Evolutionary conservation across 441 rosid genomes (phyloP), one percentile per base, ranked within the genome.

Genomic region (Flueggea neowawraea): DNA sequence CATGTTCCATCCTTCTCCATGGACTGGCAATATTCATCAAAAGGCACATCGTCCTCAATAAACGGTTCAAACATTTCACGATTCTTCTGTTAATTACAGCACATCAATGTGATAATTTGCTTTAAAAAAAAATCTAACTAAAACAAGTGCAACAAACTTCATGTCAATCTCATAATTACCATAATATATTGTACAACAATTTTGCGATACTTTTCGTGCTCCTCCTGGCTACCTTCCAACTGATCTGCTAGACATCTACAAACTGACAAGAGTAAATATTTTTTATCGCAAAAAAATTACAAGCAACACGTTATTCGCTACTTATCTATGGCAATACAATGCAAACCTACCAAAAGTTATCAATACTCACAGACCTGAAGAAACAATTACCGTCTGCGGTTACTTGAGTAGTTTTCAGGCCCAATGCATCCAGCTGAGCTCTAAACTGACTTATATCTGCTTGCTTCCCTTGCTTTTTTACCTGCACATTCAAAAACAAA

Each of bases 301-400:
- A 22, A 22, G 28, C 28, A 22, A 22, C 28, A 22, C 28, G 28
- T 22, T 22, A 22, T 22, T 22, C 28, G 28, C 28, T 22, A 22
- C 28, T 22, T 22, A 22, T 22, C 28, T 22, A 22, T 22, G 28
- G 28, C 1, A 22, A 54, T 12, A 62, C 52, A 65, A 43, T 3
- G 6, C 28, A 22, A 22, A 22, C 28, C 28, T 22, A 22, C 28
- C 28, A 22, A 22, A 22, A 22, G 28, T 22, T 22, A 22, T 22
- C 28, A 22, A 22, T 22, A n/a, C 45, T 5, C 56, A 79, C 91
- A 43, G 67, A 93, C 97, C 98, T 90, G 94, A 93, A 93, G 72
- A 93, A 86, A 75, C 97, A 90, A 72, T 90, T 93, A 80, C 97
- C 97, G 62, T 93, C 98, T 15, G 97, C 80, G 16, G 96, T 90